Percentiles rank a stretch among this genome's conserved stretches.
These are phyloP conservation scores for Citrullus colocynthis DNA, from an alignment of 306 rosid genomes.

Conservation along the genomic window DNA sequence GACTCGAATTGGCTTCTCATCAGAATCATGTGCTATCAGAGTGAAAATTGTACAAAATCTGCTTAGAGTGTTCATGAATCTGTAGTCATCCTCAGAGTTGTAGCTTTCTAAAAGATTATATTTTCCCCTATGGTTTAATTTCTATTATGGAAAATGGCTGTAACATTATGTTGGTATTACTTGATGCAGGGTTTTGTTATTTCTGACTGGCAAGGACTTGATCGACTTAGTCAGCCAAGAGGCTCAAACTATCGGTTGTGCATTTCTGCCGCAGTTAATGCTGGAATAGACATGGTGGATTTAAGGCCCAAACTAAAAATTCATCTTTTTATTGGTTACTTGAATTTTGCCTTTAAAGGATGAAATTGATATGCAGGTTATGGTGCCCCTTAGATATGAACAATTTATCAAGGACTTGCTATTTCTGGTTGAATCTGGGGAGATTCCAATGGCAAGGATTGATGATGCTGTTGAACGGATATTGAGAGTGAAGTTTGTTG, in stretches of 20 bases:
- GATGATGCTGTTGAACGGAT: constrained; percentile 78
- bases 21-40: not conserved
- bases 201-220: constrained; percentile 80
- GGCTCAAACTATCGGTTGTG: constrained; percentile 53
- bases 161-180: constrained; percentile 1
- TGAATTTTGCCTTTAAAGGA: not conserved
- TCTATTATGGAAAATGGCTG: not conserved
- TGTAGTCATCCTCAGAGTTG: not conserved
- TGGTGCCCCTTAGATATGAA: constrained; percentile 46
- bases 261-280: constrained; percentile 52
- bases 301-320: constrained; percentile 2
- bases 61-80: not conserved
- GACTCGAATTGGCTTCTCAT: not conserved
- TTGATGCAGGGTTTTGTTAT: constrained; percentile 66
- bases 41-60: not conserved
- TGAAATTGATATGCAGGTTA: constrained; percentile 42
- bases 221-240: constrained; percentile 38
- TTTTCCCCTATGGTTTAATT: not conserved
- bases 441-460: constrained; percentile 49
- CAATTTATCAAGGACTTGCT: constrained; percentile 37
- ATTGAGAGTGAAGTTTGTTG: constrained; percentile 71
- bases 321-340: not conserved
- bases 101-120: not conserved
- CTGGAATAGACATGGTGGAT: constrained; percentile 83
- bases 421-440: constrained; percentile 51